Evolutionary conservation across 768 basidiomycete genomes (phyloP).

Genomic region (Dioszegia crocea): DNA sequence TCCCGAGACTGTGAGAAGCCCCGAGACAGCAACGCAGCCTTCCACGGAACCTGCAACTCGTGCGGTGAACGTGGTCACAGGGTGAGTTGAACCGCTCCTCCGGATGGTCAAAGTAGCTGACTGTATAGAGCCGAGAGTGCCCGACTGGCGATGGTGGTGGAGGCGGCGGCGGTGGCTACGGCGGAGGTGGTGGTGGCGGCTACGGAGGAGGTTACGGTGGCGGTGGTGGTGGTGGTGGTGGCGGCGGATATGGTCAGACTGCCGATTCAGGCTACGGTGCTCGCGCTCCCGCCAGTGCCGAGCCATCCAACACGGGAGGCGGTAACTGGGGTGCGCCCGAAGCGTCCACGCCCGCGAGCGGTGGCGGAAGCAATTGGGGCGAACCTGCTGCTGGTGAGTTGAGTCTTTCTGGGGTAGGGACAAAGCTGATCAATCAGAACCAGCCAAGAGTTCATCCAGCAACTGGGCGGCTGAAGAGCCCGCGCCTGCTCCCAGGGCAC

Average conservation of each 20-base stretch:
- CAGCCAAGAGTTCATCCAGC: not conserved
- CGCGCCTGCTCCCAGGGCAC: not conserved
- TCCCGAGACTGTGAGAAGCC: constrained; percentile 1
- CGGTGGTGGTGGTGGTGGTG: not conserved
- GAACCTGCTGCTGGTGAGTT: not conserved
- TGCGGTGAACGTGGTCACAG: constrained; percentile 12
- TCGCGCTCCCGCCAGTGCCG: not conserved
- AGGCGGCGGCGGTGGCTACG: not conserved
- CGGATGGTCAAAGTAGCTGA: not conserved
- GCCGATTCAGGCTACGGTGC: constrained; percentile 3
- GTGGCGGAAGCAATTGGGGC: not conserved
- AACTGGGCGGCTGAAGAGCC: not conserved
- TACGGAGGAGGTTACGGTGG: constrained; percentile 9
- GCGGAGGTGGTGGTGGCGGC: not conserved
- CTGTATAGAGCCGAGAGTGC: not conserved
- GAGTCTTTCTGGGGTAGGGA: not conserved
- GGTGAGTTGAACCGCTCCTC: not conserved
- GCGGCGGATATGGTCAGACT: not conserved
- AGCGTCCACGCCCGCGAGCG: not conserved
- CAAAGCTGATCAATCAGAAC: not conserved
- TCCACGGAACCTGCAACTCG: constrained; percentile 5
- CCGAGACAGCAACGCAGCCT: not conserved
- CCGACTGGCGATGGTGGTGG: not conserved
- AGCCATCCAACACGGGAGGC: not conserved
- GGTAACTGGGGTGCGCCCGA: not conserved